phyloP scores from a whole-genome alignment of 1,139 yeast species.

The Chernovozyma aurita region DNA sequence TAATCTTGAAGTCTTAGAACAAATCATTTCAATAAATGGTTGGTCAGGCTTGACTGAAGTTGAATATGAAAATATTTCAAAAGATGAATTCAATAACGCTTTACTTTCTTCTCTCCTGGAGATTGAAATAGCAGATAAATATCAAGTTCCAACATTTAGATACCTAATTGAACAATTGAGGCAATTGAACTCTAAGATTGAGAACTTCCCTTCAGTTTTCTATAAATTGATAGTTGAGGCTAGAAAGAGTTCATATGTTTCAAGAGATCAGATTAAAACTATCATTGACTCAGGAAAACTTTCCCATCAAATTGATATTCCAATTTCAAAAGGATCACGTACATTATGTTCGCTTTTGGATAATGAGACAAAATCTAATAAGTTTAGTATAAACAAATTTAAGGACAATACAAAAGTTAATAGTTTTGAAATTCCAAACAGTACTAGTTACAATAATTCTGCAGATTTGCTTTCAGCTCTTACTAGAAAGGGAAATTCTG shows the following conservation, averaged over 20 bases:
- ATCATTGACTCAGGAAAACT: neutral
- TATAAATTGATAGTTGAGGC: conserved; percentile 9
- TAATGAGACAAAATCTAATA: conserved; percentile 5
- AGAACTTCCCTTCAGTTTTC: conserved; percentile 15
- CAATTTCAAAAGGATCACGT: neutral
- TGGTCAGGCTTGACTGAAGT: conserved; percentile 9
- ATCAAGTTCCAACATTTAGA: conserved; percentile 13
- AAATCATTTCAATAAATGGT: conserved; percentile 1
- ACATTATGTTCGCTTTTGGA: neutral
- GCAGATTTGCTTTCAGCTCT: conserved; percentile 17
- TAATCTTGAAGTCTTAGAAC: neutral
- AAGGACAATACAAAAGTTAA: conserved; percentile 1
- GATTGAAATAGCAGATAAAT: conserved; percentile 1
- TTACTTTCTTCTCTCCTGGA: conserved; percentile 6
- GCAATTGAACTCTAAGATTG: conserved; percentile 15
- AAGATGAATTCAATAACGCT: conserved; percentile 5
- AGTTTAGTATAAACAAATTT: conserved; percentile 24
- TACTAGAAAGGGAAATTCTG: conserved; percentile 13
- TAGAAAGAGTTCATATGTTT: neutral
- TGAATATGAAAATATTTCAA: conserved; percentile 13
- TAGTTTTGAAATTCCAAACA: neutral
- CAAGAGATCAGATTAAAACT: neutral
- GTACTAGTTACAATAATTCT: conserved; percentile 18
- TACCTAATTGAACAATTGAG: conserved; percentile 14
- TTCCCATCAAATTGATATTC: neutral